Evolutionary conservation across 1,139 yeast genomes (phyloP).

Genomic region (Candida sanyaensis): DNA sequence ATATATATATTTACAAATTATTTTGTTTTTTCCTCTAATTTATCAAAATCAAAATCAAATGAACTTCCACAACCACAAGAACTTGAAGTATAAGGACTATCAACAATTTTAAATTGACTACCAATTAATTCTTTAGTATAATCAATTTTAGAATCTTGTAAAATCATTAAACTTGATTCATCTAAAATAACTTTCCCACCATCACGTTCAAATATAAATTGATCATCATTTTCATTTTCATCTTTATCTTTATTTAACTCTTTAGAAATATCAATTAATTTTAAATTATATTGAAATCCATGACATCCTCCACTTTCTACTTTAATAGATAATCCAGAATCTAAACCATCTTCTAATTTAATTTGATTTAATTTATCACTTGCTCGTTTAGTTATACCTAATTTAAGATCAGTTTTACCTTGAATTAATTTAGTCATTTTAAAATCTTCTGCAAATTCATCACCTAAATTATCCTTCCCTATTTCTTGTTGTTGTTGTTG

Average conservation of each 20-base stretch:
- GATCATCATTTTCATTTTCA: too few relatives aligned
- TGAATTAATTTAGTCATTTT: conserved; percentile 30
- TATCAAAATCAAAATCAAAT: conserved; percentile 83
- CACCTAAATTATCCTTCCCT: conserved; percentile 13
- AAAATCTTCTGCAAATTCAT: conserved; percentile 29
- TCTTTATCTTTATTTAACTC: conserved; percentile 36
- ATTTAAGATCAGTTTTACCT: conserved; percentile 36
- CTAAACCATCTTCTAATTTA: conserved; percentile 55
- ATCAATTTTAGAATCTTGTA: conserved; percentile 85
- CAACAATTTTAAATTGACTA: conserved; percentile 86
- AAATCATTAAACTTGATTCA: conserved; percentile 74
- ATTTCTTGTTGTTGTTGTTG: conserved; percentile 7
- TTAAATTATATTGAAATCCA: conserved; percentile 88
- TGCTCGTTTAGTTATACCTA: conserved; percentile 46
- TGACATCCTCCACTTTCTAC: conserved; percentile 99
- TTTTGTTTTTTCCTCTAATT: conserved; percentile 30
- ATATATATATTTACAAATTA: conserved; percentile 3
- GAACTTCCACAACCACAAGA: conserved; percentile 98
- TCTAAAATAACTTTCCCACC: conserved; percentile 74
- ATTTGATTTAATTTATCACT: conserved; percentile 56
- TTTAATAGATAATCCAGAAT: conserved; percentile 67
- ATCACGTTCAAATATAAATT: conserved; percentile 63
- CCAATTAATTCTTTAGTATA: conserved; percentile 94
- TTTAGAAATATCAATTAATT: conserved; percentile 53
- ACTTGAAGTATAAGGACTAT: conserved; percentile 86